Percentiles rank a stretch among this genome's conserved stretches.
These are phyloP conservation scores for Metarhizium brunneum DNA, from an alignment of 2,329 filamentous ascomycete genomes.

Conservation along the genomic window DNA sequence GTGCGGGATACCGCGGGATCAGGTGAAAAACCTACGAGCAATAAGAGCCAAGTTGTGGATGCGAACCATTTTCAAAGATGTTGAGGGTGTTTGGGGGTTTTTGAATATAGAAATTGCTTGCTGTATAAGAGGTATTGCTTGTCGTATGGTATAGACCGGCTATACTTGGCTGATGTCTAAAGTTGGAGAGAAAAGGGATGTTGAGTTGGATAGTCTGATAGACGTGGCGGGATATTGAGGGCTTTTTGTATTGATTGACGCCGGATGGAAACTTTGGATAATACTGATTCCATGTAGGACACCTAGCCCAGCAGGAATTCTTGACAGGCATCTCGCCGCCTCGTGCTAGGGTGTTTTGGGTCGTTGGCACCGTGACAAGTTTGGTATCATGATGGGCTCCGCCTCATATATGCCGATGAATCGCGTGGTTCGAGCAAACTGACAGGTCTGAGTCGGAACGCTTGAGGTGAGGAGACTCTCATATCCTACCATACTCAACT, in stretches of 20 bases:
- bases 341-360: background rate
- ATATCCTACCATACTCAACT: no score
- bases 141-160: slow-evolving; percentile 1
- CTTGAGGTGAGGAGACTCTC: no score
- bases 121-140: no score
- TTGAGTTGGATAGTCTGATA: background rate
- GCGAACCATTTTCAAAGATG: slow-evolving; percentile 5
- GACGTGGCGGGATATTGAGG: no score
- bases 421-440: background rate
- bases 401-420: background rate
- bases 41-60: slow-evolving; percentile 4
- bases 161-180: slow-evolving; percentile 1
- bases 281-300: no score
- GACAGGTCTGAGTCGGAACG: no score
- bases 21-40: slow-evolving; percentile 1
- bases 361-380: background rate
- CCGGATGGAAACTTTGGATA: background rate
- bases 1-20: background rate
- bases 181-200: background rate
- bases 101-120: background rate
- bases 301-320: background rate
- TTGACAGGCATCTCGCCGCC: background rate
- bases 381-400: slow-evolving; percentile 3
- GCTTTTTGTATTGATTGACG: background rate
- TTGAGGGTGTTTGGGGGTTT: background rate